Base-by-base conservation (phyloP, 2,329 filamentous ascomycete species). In the Colletotrichum sp. region DNA sequence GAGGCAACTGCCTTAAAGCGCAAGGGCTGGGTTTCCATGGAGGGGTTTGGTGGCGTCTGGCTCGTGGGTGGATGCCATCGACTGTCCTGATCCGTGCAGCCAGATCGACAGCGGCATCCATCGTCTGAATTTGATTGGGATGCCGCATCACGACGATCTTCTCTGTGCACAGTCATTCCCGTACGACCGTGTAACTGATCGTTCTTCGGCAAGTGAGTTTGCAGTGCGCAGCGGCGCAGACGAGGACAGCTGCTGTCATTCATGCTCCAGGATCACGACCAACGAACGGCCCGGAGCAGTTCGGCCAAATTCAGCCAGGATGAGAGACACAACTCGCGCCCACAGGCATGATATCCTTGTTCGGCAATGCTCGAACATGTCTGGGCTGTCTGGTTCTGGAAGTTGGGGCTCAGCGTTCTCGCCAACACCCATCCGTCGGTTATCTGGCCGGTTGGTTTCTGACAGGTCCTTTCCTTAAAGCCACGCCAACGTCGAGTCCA, bases 121-220 rank as follows among this genome's bases (percentile, higher is more conserved):
- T 28, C 24, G 34, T 73, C 70, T 73, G 70, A 55, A 32, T 57
- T 76, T 34, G 7, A n/a, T 32, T 36, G 34, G 60, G 30, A 62
- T 30, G 64, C 70, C 26, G 32, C 55, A 52, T 65, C 28, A 59
- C 64, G 70, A 34, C 55, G 70, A 73, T 73, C 73, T 32, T 39
- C 59, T 36, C 34, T 30, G 57, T 15, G 28, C 70, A 4, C 30
- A 73, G 69, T 26, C 44, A 32, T 28, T 60, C 44, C 57, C 70
- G 69, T 62, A 76, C 44, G 64, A 63, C 73, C 57, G 64, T 64
- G 49, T 64, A 71, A 71, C 34, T 18, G 32, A 73, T 73, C 70
- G 24, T 24, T 62, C 32, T 34, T 32, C 49, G 30, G n/a, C 32
- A 71, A 44, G n/a, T 39, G 65, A 55, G 32, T 30, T 10, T 30